phyloP scores from a whole-genome alignment of 169 alveolate species.

The Plasmodium gonderi region DNA sequence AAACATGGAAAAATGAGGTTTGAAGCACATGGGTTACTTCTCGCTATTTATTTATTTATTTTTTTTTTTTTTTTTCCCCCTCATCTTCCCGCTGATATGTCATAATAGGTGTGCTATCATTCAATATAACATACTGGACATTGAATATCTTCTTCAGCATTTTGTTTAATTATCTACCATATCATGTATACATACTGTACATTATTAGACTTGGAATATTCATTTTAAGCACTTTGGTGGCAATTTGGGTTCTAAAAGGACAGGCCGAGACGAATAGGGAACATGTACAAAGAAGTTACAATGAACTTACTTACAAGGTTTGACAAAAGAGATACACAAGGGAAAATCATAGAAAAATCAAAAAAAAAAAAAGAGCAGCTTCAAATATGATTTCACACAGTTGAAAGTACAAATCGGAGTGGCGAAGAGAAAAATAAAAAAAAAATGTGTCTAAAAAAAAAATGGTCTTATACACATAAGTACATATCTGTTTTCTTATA shows the following conservation, averaged over 20 bases:
- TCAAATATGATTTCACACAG: not conserved
- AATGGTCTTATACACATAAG: no score
- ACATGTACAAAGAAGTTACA: not conserved
- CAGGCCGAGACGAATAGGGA: not conserved
- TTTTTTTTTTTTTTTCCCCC: not conserved
- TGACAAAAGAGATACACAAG: no score
- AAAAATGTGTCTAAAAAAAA: no score
- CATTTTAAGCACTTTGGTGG: slow-evolving; percentile 14
- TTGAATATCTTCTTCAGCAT: slow-evolving; percentile 15
- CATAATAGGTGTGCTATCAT: slow-evolving; percentile 25
- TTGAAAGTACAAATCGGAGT: no score
- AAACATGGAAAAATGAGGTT: no score
- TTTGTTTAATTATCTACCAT: slow-evolving; percentile 33
- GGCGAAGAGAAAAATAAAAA: no score
- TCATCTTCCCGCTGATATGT: not conserved
- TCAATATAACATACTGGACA: slow-evolving; percentile 53
- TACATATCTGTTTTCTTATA: no score
- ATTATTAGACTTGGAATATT: slow-evolving; percentile 18
- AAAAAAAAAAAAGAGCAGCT: not conserved
- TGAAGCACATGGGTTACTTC: no score
- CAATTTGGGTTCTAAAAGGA: not conserved
- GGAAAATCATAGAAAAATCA: not conserved
- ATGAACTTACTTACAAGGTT: slow-evolving; percentile 43
- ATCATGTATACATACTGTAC: slow-evolving; percentile 44
- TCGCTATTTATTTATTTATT: not conserved